Base-by-base conservation (phyloP, 1,284 basidiomycete species). In the Ceratobasidium theobromae region DNA sequence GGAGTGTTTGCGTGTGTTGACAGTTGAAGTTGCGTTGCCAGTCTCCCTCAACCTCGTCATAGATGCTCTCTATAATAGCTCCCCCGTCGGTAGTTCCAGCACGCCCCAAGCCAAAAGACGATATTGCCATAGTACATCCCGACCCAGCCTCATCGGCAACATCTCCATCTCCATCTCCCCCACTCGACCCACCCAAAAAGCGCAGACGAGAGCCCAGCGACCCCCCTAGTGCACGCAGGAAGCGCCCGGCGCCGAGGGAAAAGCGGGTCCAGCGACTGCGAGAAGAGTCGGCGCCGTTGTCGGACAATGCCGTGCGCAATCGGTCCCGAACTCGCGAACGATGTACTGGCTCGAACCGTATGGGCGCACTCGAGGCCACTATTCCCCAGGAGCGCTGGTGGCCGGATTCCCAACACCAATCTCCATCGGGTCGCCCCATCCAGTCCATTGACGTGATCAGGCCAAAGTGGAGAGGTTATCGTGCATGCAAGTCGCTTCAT, bases 391-490 rank as follows among this genome's bases (percentile, higher is more conserved):
- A 64, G 14, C 48, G 49, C 16, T 64, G 60, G 60, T 64, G 60
- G 60, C 60, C 48, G 9, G 60, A 40, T 27, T 14, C 60, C 18
- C 28, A 28, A 51, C 41, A 11, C 57, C n/a, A n/a, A n/a, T n/a
- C n/a, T n/a, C n/a, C n/a, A n/a, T n/a, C n/a, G n/a, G n/a, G n/a
- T n/a, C n/a, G n/a, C n/a, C n/a, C n/a, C 25, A 35, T 64, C 60
- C 60, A 64, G 12, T 64, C 60, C 33, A 52, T 64, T 23, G 60
- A 64, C 30, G 53, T 64, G 41, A 38, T 64, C 2, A n/a, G 38
- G 25, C 60, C 60, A 35, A 67, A 67, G 28, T 67, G 54, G 48
- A 58, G 41, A 58, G 55, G 53, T 9, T 67, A 57, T 40, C 53
- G 54, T 25, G 28, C 54, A 45, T 67, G 53, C 49, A 43, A 35